Conservation (phyloP, 2,329 filamentous ascomycete genomes). For the Colletotrichum caudatum region DNA sequence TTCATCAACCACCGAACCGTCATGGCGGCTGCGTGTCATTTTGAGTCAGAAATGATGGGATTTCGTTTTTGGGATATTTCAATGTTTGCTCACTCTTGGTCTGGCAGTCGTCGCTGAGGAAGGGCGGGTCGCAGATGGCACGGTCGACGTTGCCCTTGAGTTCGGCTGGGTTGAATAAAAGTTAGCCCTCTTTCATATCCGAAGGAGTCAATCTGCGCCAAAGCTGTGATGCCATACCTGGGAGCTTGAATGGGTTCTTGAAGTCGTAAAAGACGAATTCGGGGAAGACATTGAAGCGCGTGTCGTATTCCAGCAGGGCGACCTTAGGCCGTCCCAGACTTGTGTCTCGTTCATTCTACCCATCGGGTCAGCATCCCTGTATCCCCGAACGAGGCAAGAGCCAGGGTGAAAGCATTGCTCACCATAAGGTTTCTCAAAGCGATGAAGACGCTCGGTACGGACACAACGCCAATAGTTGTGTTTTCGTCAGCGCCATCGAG, state of each 20-base stretch:
- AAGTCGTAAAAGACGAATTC: constrained; percentile 84
- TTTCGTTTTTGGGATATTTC: not conserved
- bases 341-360: constrained; percentile 39
- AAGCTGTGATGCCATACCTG: constrained; percentile 54
- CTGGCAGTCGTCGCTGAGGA: constrained; percentile 83
- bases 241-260: constrained; percentile 73
- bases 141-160: constrained; percentile 75
- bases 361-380: not conserved
- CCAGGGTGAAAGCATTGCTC: constrained; percentile 44
- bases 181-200: not conserved
- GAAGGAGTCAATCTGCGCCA: not conserved
- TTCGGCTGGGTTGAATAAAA: constrained; percentile 50
- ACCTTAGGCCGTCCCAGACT: constrained; percentile 65
- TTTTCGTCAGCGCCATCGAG: constrained; percentile 69
- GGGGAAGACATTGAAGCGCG: constrained; percentile 78
- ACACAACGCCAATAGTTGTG: constrained; percentile 76
- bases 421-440: constrained; percentile 79
- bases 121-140: constrained; percentile 82
- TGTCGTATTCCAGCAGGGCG: constrained; percentile 79
- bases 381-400: not conserved
- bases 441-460: constrained; percentile 82
- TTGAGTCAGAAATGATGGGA: not conserved
- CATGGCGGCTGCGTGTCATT: constrained; percentile 67
- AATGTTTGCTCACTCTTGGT: constrained; percentile 71
- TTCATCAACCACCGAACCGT: constrained; percentile 80